Evolutionary conservation across 2,329 filamentous ascomycete genomes (phyloP).

Genomic region (Trichocomaceae sp.): DNA sequence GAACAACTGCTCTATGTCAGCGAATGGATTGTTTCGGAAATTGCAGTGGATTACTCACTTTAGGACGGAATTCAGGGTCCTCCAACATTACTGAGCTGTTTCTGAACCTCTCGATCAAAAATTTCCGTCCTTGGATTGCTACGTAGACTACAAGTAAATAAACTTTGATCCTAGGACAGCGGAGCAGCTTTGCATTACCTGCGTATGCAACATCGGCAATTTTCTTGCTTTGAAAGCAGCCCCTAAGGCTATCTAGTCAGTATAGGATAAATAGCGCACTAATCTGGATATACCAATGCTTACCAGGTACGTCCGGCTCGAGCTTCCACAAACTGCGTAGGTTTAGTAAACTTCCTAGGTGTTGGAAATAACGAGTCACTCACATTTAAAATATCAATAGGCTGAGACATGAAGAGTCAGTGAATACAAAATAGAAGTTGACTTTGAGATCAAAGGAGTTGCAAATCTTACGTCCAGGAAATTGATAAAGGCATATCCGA

Average conservation of each 20-base stretch:
- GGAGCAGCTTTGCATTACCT: constrained; percentile 51
- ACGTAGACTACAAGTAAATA: constrained; percentile 22
- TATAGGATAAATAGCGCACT: constrained; percentile 3
- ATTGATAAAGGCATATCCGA: constrained; percentile 97
- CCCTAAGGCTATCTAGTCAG: constrained; percentile 45
- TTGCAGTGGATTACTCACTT: constrained; percentile 52
- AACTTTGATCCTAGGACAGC: background rate
- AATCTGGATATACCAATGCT: constrained; percentile 18
- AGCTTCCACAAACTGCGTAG: constrained; percentile 59
- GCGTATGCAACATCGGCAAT: constrained; percentile 88
- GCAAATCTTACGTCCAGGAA: constrained; percentile 63
- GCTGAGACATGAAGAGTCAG: constrained; percentile 46
- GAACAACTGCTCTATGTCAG: constrained; percentile 42
- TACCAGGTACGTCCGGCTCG: constrained; percentile 66
- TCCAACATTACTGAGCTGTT: constrained; percentile 97
- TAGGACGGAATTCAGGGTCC: constrained; percentile 71
- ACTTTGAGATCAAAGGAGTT: background rate
- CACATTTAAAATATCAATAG: constrained; percentile 66
- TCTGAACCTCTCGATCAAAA: constrained; percentile 86
- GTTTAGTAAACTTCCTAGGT: background rate
- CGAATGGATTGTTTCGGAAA: constrained; percentile 49
- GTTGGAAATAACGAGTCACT: constrained; percentile 25
- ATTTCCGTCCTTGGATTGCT: constrained; percentile 90
- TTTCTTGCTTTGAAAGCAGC: constrained; percentile 76
- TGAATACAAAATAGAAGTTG: background rate